Base-by-base conservation (phyloP, 331 rosid genomes). In the Stylosanthes scabra region DNA sequence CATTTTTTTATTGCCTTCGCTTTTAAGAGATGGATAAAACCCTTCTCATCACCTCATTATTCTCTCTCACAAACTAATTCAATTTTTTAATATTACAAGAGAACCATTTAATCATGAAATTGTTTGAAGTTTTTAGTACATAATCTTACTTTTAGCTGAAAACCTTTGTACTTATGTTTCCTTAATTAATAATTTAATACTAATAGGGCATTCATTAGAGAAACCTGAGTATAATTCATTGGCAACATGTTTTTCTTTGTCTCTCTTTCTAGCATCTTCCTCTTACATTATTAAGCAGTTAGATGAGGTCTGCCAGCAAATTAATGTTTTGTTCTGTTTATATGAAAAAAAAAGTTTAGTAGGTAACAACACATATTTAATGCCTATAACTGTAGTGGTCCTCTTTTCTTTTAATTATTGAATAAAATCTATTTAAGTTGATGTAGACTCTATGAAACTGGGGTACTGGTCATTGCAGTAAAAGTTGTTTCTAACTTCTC, bases 281-380 rank as follows among this genome's bases (percentile, higher is more conserved):
- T 69, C 64, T 37, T 12, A 64, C 70, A 58, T 3, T 58, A 29
- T 28, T 44, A 27, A 60, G 28, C 34, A 7, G 61, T 39, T 47
- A 3, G 46, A 61, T 46, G 28, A 25, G 51, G 40, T 56, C 52
- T 63, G 13, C 12, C 59, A 10, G 50, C 45, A 10, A 58, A 51
- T 1, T 20, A 13, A 31, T 3, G 41, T 52, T 57, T 31, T 16
- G 29, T 14, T 60, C 20, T 41, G 14, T 62, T 44, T 44, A 59
- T 58, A 59, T 52, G 51, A 44, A 28, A 45, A 50, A 60, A 45
- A 66, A 45, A 31, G 9, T 15, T 39, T 11, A 56, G 49, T 55
- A 8, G 58, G 31, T 63, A 71, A 55, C 68, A 28, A 28, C 16
- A 37, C 59, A 11, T 54, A 76, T 64, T 64, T 71, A 46, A 39